A percentile compares a stretch with the other conserved stretches of the same genome.
Conservation (phyloP, 2,329 filamentous ascomycete species). For the Thielaviopsis ethacetica region DNA sequence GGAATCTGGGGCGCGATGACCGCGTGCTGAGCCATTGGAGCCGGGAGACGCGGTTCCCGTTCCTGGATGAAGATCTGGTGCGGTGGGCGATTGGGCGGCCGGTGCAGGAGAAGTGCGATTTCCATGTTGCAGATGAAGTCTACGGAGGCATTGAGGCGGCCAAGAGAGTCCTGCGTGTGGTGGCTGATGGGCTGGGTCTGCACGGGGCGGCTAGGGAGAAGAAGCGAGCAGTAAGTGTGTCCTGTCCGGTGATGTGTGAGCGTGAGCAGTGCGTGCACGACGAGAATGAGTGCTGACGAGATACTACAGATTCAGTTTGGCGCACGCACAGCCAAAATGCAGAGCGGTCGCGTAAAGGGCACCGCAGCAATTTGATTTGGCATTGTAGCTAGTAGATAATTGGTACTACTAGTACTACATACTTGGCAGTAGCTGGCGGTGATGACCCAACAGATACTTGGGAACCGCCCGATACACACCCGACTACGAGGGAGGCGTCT, state of each 20-base stretch:
- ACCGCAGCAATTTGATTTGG: slow-evolving; percentile 23
- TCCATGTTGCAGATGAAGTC: slow-evolving; percentile 24
- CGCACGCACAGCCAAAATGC: slow-evolving; percentile 69
- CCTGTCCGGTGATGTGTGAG: slow-evolving; percentile 2
- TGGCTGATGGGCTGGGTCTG: slow-evolving; percentile 5
- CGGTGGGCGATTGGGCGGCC: slow-evolving; percentile 58
- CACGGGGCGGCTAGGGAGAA: background rate
- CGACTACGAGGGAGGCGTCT: background rate
- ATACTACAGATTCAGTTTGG: slow-evolving; percentile 58
- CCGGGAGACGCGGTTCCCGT: slow-evolving; percentile 79
- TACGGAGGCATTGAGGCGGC: slow-evolving; percentile 45
- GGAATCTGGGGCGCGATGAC: slow-evolving; percentile 92
- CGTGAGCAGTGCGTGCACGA: no score
- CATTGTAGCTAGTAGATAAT: background rate
- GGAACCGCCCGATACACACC: slow-evolving; percentile 31
- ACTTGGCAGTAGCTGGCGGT: slow-evolving; percentile 26
- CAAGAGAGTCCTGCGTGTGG: slow-evolving; percentile 51
- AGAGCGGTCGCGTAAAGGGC: slow-evolving; percentile 50
- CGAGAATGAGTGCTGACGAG: background rate
- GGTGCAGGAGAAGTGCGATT: slow-evolving; percentile 79
- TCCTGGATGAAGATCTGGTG: slow-evolving; percentile 75
- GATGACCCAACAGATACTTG: slow-evolving; percentile 65
- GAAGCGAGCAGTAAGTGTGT: slow-evolving; percentile 9
- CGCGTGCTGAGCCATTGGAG: slow-evolving; percentile 80
- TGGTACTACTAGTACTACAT: background rate